Base-by-base conservation (phyloP, 179 eudicot genomes). In the Silene vulgaris region DNA sequence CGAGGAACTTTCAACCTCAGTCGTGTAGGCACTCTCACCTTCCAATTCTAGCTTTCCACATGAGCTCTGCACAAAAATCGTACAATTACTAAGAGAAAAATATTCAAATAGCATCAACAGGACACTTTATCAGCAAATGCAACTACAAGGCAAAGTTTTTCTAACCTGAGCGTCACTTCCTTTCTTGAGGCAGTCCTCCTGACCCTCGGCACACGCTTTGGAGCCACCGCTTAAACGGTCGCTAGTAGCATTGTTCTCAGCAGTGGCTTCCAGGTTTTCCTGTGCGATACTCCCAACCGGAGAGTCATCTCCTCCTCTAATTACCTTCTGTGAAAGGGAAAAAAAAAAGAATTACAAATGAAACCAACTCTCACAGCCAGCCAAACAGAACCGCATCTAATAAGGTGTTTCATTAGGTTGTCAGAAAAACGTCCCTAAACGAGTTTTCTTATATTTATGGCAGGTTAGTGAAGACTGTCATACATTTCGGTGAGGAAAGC, bases 151-250 rank as follows among this genome's bases (percentile, higher is more conserved):
- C 37, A 19, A 19, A 40, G 70, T 74, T 70, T 70, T 23, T 69
- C 80, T 82, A 40, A 95, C 99, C 96, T 92, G 95, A 73, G 88
- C 92, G 84, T 89, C 91, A 79, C 88, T 94, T 76, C 88, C 96
- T 88, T 88, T 90, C 80, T 86, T 83, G 72, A 77, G 75, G 79
- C 88, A 76, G 67, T 85, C 86, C 74, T 81, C 80, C 73, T 81
- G 83, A 68, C 83, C 76, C 67, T 76, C 82, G 63, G 71, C 68
- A 67, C 88, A 82, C n/a, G 90, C 84, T 82, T 85, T 79, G 48
- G 83, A 87, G 72, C 87, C 87, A 83, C 88, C 87, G 82, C 91
- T 90, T 21, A 95, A 88, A 75, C 80, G 89, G 72, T 86, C 87
- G 80, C 91, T 88, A 35, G 84, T 73, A 67, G 85, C 89, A 76